Conservation (phyloP, 2,329 filamentous ascomycete species). For the Cercospora brassicicola region DNA sequence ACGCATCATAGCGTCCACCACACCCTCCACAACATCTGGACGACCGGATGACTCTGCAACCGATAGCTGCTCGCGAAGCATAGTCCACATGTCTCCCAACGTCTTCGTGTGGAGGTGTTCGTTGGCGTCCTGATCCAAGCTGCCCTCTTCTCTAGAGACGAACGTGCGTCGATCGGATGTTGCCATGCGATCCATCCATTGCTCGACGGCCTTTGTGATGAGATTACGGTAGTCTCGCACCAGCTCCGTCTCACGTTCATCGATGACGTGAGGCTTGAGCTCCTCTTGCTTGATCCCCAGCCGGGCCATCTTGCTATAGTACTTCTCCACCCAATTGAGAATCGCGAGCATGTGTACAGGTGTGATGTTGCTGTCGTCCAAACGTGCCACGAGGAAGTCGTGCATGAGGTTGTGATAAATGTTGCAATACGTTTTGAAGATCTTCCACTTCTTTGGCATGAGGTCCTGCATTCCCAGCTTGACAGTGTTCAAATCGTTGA, state of each 20-base stretch:
- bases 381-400: constrained; percentile 78
- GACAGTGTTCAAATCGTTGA: constrained; percentile 94
- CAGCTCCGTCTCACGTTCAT: constrained; percentile 84
- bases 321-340: constrained; percentile 92
- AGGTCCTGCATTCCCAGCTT: constrained; percentile 87
- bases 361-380: constrained; percentile 81
- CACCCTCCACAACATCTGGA: constrained; percentile 87
- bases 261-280: constrained; percentile 82
- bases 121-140: constrained; percentile 83
- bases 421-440: constrained; percentile 82
- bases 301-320: constrained; percentile 93
- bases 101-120: constrained; percentile 91
- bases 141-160: constrained; percentile 71
- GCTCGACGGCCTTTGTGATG: constrained; percentile 91
- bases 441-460: constrained; percentile 96
- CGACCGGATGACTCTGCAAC: constrained; percentile 83
- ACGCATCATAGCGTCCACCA: constrained; percentile 93
- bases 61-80: constrained; percentile 89
- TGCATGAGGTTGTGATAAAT: constrained; percentile 96
- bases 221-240: constrained; percentile 91
- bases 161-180: constrained; percentile 79
- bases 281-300: constrained; percentile 74
- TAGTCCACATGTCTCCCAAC: constrained; percentile 92
- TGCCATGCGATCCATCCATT: constrained; percentile 96
- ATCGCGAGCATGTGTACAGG: constrained; percentile 88